Evolutionary conservation across 257 asterid species (phyloP), one percentile per base, ranked within the genome.

Genomic region (Ehretia macrophylla): DNA sequence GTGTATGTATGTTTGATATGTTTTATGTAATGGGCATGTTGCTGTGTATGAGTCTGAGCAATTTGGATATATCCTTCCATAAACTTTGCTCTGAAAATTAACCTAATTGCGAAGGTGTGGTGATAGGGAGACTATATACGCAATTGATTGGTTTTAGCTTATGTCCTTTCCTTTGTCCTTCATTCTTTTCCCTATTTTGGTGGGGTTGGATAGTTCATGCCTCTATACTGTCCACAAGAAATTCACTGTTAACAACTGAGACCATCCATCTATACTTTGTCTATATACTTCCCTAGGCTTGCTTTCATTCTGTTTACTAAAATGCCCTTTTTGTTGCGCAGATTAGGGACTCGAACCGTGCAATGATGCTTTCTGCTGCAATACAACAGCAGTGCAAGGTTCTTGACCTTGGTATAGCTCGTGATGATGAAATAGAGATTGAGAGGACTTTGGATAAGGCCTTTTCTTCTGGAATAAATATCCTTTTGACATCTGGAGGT

Each of bases 271-370:
- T 3, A 42, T 42, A 11, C n/a, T n/a, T n/a, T 42, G 4, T 14
- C 47, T 42, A 3, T 3, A 42, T 42, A 3, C 47, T 10, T 42
- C 47, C 12, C 1, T 42, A 3, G 47, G 8, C 47, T 42, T 1
- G 11, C 12, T 2, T 42, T 10, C 11, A 10, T 42, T 42, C 3
- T 14, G 12, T 10, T 58, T 39, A 22, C 17, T 17, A 42, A 21
- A 52, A 62, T 21, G 39, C 16, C 18, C 21, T 59, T 5, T 16
- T 55, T 45, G 53, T 64, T 76, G 54, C 68, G 77, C 87, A 92
- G 98, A 86, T 92, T 58, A 77, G 99, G 81, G 97, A 88, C 66
- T 92, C 99, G 64, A 88, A 88, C 72, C 95, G 99, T 68, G 95
- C 99, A 47, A 92, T 92, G 99, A 60, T 88, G 71, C 79, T 92